Evolutionary conservation across 2,329 filamentous ascomycete species (phyloP), one percentile per base, ranked within the genome.

Genomic region (Colletotrichum zoysiae): DNA sequence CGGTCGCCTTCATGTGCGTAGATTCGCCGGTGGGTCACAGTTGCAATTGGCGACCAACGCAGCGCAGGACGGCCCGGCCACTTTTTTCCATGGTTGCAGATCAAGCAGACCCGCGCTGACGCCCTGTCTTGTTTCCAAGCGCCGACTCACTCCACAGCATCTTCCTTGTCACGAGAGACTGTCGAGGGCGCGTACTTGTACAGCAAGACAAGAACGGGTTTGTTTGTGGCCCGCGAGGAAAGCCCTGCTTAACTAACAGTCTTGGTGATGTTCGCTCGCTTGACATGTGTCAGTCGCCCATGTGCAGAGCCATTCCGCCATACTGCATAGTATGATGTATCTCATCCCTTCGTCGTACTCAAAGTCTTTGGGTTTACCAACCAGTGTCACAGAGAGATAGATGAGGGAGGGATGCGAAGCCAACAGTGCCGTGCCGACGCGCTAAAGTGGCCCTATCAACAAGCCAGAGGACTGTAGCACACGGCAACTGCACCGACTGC

Each of bases 271-370:
- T 70, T 70, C 44, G 46, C 57, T 70, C 44, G 46, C 57, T 20
- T 70, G 66, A 56, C 70, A 65, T 72, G 65, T 72, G 70, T 60
- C 66, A 72, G 30, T 56, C 30, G 40, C 38, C 46, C 44, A 26
- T 55, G 30, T 44, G 38, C 38, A 42, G 56, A 58, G 55, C 20
- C 66, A 33, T 58, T 46, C 48, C 38, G 42, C 61, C 26, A 38
- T 35, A 44, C 18, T 59, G 23, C 33, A 33, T 18, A 40, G 23
- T 8, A 44, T 2, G 4, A 44, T 5, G 4, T 56, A 20, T 60
- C n/a, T 44, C 30, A 26, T 35, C 12, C 33, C 38, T 55, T 50
- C 35, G 44, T 20, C 23, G 42, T 51, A 40, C 44, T 16, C 30
- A 6, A 6, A n/a, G 7, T 33, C 35, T 42, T 5, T 16, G 33